Evolutionary conservation across 2,329 filamentous ascomycete species (phyloP), one percentile per base, ranked within the genome.

Genomic region (Orbilia blumenaviensis): DNA sequence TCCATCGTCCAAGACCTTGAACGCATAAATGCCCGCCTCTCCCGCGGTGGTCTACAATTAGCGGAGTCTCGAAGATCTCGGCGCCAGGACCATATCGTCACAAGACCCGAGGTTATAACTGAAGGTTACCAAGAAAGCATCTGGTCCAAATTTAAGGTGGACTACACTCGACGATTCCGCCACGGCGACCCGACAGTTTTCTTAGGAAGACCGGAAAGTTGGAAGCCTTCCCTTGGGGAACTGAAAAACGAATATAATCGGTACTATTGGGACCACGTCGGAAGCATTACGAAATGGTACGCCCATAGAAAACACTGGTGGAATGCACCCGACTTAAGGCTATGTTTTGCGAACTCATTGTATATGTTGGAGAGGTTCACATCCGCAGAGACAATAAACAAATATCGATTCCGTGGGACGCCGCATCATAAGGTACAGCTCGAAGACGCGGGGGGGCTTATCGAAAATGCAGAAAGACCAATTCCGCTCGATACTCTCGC

Each of bases 111-210:
- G 5, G 50, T n/a, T 9, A 21, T 23, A n/a, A 75, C 63, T 6
- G 32, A n/a, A 1, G 71, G 56, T 8, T 44, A 68, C 23, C 25
- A 63, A 25, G 23, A 54, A 36, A 75, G 71, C 38, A 68, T 75
- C 14, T 75, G 63, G 63, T 48, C 56, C 36, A 75, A 54, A 41
- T 75, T 75, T 48, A 75, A 64, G n/a, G 21, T 18, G 0, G 52
- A 75, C 18, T 75, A 68, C 14, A 50, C 62, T 21, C 52, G 38
- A 7, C 34, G 71, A 16, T 75, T 67, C 23, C 54, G 64, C 14
- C 48, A 46, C 2, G 63, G 71, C 16, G 71, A 75, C 16, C 71
- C 54, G n/a, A 61, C 41, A n/a, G 32, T 75, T 25, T 66, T 75
- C 29, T 18, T 68, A 18, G 71, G 71, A 6, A 66, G 71, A 21